A percentile compares a stretch with the other conserved stretches of the same genome.
phyloP scores from a whole-genome alignment of 495 filamentous ascomycete genomes.

The Penicillium paxilli region DNA sequence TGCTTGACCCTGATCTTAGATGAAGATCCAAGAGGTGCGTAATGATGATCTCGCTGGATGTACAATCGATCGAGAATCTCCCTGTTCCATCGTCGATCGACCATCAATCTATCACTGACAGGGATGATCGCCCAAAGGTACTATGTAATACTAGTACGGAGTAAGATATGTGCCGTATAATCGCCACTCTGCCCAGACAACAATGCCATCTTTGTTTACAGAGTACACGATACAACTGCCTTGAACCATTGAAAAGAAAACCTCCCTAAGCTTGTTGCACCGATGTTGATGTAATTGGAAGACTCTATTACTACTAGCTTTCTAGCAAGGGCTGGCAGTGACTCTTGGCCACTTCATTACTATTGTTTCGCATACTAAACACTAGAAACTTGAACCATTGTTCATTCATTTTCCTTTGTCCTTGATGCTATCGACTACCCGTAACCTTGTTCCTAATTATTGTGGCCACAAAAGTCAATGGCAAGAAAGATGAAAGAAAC shows the following conservation, averaged over 20 bases:
- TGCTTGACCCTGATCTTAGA: too few species aligned
- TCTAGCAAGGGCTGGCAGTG: too few species aligned
- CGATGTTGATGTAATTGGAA: too few species aligned
- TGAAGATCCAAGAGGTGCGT: neutral
- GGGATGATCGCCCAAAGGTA: slow-evolving; percentile 19
- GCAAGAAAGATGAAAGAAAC: slow-evolving; percentile 3
- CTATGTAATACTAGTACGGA: neutral
- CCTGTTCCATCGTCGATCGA: slow-evolving; percentile 17
- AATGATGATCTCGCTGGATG: slow-evolving; percentile 8
- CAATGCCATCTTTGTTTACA: neutral
- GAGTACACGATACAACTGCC: too few species aligned
- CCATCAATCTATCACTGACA: slow-evolving; percentile 23
- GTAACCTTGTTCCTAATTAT: neutral
- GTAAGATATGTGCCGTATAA: slow-evolving; percentile 4
- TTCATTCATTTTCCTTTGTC: neutral
- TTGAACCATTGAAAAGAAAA: too few species aligned
- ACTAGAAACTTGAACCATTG: too few species aligned
- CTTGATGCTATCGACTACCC: neutral
- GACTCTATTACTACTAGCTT: too few species aligned
- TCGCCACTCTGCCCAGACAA: neutral
- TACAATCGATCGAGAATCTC: slow-evolving; percentile 15
- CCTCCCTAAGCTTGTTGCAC: too few species aligned
- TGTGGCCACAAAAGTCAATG: neutral
- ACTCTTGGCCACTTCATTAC: too few species aligned
- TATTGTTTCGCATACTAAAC: too few species aligned